Conservation (phyloP, 176 grass and related monocot genomes). For the Poa annua region DNA sequence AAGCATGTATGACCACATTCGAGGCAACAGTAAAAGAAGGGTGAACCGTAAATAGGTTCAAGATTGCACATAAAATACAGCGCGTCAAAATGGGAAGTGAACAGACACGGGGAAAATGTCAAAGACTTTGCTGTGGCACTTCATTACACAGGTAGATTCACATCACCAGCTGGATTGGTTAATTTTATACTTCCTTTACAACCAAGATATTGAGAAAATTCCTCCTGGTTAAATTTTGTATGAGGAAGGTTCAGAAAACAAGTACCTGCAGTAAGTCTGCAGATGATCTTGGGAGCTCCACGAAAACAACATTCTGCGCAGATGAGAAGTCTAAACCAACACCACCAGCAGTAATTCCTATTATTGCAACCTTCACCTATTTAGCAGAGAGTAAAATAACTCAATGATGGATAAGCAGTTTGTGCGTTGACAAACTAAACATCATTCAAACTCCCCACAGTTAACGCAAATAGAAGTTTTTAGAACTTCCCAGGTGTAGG, state of each 20-base stretch:
- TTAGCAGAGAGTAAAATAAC: slow-evolving; percentile 39
- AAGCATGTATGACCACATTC: slow-evolving; percentile 23
- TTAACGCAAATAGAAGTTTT: slow-evolving; percentile 6
- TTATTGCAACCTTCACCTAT: slow-evolving; percentile 92
- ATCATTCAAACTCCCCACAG: background rate
- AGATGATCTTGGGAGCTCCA: slow-evolving; percentile 90
- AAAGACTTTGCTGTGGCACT: slow-evolving; percentile 21
- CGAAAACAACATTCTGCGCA: slow-evolving; percentile 94
- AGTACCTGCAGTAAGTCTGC: slow-evolving; percentile 89
- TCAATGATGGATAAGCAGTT: slow-evolving; percentile 32
- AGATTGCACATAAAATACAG: slow-evolving; percentile 27
- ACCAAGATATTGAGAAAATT: slow-evolving; percentile 21
- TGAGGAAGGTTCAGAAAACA: slow-evolving; percentile 24
- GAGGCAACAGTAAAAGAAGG: slow-evolving; percentile 27
- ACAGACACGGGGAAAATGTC: background rate
- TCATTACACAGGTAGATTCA: slow-evolving; percentile 8
- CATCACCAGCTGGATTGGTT: slow-evolving; percentile 33
- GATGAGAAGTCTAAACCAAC: slow-evolving; percentile 88
- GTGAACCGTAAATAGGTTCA: slow-evolving; percentile 1
- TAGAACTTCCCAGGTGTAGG: slow-evolving; percentile 4
- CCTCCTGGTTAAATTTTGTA: slow-evolving; percentile 6
- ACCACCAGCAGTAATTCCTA: slow-evolving; percentile 95
- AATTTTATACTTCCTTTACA: slow-evolving; percentile 13
- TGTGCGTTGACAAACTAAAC: background rate
- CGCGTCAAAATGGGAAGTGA: background rate